Base-by-base conservation (phyloP, 306 rosid genomes). In the Vigna angularis region DNA sequence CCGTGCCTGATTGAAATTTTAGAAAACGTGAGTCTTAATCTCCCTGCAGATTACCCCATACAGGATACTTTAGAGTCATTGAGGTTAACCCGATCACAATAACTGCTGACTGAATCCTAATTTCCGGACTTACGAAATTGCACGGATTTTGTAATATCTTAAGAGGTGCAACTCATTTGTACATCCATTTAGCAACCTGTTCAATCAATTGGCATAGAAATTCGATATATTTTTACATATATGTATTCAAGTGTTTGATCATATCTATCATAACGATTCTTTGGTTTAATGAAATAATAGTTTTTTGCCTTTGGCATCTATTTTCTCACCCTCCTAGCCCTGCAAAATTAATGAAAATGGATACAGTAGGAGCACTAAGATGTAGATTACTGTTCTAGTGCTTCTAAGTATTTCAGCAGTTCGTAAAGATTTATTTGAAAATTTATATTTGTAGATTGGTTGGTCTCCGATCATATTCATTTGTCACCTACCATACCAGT, bases 201-300 rank as follows among this genome's bases (percentile, higher is more conserved):
- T 83, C 84, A 61, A 80, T 70, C 52, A 61, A 58, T 57, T 58
- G 65, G 42, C 55, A 50, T 65, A 67, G 50, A 79, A 45, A 65
- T 62, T 86, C 78, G 59, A 67, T 81, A 71, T 75, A 55, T 74
- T 71, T 66, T 71, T 67, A 17, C 63, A 77, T 53, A 24, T 83
- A 77, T 82, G 85, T 53, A 26, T 74, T 69, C 82, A 68, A 83
- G 82, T 78, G 72, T 53, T 77, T 78, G 78, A 66, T 81, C 63
- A 30, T 81, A 73, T 76, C 70, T 80, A 56, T 79, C 70, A 84
- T 77, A 81, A 79, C 68, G 74, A 90, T 85, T 87, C 87, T 87
- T 92, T 85, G 83, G 59, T 76, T 74, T 59, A 76, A 80, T 84
- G 85, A 66, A 86, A 83, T 86, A 82, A 87, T 72, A 68, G 47